phyloP scores from a whole-genome alignment of 139 green algal genomes.

The Auxenochlorella protothecoides region DNA sequence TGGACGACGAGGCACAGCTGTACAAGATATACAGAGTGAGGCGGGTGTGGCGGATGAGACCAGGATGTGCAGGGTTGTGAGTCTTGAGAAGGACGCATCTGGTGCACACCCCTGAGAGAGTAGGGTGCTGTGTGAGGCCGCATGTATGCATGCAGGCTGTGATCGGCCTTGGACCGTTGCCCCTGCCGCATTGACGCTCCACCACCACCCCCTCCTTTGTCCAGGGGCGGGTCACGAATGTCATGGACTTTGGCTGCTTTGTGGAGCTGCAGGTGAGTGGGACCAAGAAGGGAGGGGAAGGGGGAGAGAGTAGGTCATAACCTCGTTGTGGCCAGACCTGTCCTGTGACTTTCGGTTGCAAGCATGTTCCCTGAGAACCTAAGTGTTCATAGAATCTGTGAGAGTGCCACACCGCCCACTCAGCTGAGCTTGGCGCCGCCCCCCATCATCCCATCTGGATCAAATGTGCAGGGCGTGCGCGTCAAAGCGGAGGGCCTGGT shows the following conservation, averaged over 20 bases:
- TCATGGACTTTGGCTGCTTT: conserved; percentile 96
- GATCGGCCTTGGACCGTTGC: not conserved
- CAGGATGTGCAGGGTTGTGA: not conserved
- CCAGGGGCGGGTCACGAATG: conserved; percentile 48
- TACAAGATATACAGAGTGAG: too few relatives aligned
- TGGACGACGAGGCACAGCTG: too few relatives aligned
- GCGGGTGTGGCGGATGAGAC: too few relatives aligned
- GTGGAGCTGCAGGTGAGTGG: conserved; percentile 59
- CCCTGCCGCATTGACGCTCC: not conserved
- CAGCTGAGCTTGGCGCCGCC: too few relatives aligned
- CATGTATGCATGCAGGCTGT: too few relatives aligned
- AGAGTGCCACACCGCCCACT: not conserved
- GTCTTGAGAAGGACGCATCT: not conserved
- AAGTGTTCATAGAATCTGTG: not conserved
- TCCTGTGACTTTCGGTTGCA: too few relatives aligned
- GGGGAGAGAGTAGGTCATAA: too few relatives aligned
- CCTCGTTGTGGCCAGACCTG: too few relatives aligned
- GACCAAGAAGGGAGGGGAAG: not conserved
- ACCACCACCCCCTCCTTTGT: conserved; percentile 11
- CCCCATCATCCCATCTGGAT: too few relatives aligned
- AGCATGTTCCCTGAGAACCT: too few relatives aligned
- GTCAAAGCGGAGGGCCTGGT: conserved; percentile 80
- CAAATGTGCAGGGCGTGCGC: conserved; percentile 29
- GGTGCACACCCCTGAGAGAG: too few relatives aligned
- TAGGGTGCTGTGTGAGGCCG: too few relatives aligned